A percentile compares a stretch with the other conserved stretches of the same genome.
Conservation (phyloP, 306 rosid species). For the Trifolium fragiferum region DNA sequence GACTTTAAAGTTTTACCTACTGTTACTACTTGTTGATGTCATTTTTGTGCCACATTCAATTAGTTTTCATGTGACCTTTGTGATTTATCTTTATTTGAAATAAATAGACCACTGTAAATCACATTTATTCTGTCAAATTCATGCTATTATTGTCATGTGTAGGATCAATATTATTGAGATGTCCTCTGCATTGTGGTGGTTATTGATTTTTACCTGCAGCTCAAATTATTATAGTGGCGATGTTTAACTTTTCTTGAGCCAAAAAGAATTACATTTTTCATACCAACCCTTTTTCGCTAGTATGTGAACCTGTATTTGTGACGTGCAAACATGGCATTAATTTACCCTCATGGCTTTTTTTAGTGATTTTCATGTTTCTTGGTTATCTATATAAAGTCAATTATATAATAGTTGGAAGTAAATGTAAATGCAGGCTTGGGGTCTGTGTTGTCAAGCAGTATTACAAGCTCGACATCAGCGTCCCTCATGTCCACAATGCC, state of each 20-base stretch:
- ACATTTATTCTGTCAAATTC: slow-evolving; percentile 10
- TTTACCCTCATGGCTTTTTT: slow-evolving; percentile 11
- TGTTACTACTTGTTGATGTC: slow-evolving; percentile 8
- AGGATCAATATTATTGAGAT: slow-evolving; percentile 10
- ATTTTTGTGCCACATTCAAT: slow-evolving; percentile 19
- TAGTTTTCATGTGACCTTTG: slow-evolving; percentile 7
- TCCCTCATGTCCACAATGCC: slow-evolving; percentile 88
- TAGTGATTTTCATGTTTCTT: slow-evolving; percentile 10
- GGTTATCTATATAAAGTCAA: slow-evolving; percentile 19
- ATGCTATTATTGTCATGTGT: background rate
- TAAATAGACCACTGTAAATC: slow-evolving; percentile 6
- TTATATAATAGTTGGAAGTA: slow-evolving; percentile 31
- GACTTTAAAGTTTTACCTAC: slow-evolving; percentile 19
- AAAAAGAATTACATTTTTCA: background rate
- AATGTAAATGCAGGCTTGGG: slow-evolving; percentile 68
- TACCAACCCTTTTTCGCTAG: slow-evolving; percentile 5
- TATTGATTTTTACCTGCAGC: slow-evolving; percentile 31
- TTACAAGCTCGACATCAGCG: slow-evolving; percentile 80
- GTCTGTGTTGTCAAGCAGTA: slow-evolving; percentile 78
- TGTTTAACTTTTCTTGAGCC: background rate
- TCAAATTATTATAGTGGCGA: slow-evolving; percentile 10
- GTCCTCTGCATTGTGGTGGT: slow-evolving; percentile 17
- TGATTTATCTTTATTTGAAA: slow-evolving; percentile 8
- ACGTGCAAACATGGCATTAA: slow-evolving; percentile 25
- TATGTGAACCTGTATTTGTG: slow-evolving; percentile 19